Evolutionary conservation across 2,329 filamentous ascomycete species (phyloP), one percentile per base, ranked within the genome.

Genomic region (Colletotrichum chlorophyti): DNA sequence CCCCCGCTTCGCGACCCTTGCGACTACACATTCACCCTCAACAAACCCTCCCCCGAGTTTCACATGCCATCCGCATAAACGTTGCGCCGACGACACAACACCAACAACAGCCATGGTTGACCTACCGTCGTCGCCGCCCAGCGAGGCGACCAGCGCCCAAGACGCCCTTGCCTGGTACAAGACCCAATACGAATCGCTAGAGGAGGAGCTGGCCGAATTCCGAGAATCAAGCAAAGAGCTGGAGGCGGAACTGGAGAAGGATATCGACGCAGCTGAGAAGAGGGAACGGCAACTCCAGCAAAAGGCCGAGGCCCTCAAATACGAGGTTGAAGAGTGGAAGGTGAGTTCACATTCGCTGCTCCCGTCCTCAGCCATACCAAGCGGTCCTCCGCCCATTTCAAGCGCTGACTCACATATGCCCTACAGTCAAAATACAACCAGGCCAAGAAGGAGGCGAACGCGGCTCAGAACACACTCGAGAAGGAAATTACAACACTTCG

Each of bases 301-400:
- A 73, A 96, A 94, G 78, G 90, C 91, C 1, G 94, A 98, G 74
- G 84, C 82, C 32, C 75, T 96, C 63, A 86, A 84, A 46, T 99
- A 92, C 70, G 93, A 98, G 74, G 93, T 95, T 1, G 93, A 98
- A 58, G 95, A 99, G 76, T 99, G 95, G 95, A 98, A 98, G 88
- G 93, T 66, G 27, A 51, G 58, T 47, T 40, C 5, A 23, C n/a
- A 23, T n/a, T 19, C 12, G 15, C 40, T 40, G 11, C 11, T 31
- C 8, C 34, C 21, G 24, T 46, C 15, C 29, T n/a, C 21, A 17
- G 46, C 23, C 46, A 15, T 12, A 14, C 6, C 19, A 27, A 32
- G 26, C 15, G 19, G 31, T 14, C 31, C 27, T n/a, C n/a, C n/a
- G n/a, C n/a, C n/a, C n/a, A n/a, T n/a, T n/a, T n/a, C n/a, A n/a